These are phyloP conservation scores for Fusarium agapanthi DNA, from an alignment of 2,329 filamentous ascomycete species.

Conservation along the genomic window DNA sequence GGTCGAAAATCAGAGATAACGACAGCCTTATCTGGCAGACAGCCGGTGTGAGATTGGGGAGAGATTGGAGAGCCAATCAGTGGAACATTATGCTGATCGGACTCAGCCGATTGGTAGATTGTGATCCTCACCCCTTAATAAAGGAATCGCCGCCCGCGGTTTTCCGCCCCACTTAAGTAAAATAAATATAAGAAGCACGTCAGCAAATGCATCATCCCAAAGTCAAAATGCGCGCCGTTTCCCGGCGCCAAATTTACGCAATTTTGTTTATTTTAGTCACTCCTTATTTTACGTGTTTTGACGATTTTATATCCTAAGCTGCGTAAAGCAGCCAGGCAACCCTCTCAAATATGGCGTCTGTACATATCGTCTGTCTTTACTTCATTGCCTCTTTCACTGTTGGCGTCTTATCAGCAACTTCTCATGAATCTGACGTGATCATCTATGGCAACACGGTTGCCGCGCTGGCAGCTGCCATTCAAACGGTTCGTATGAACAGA, in stretches of 20 bases:
- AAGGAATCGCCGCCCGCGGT: conserved; percentile 14
- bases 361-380: neutral
- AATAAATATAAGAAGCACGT: neutral
- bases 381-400: neutral
- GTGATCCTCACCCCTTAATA: neutral
- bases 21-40: neutral
- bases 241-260: neutral
- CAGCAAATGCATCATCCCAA: neutral
- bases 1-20: neutral
- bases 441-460: conserved; percentile 35
- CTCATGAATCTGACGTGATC: conserved; percentile 23
- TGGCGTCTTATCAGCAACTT: neutral
- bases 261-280: neutral
- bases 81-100: neutral
- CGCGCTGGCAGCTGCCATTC: conserved; percentile 27
- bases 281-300: neutral
- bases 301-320: neutral
- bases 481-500: conserved; percentile 30
- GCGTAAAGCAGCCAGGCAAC: neutral
- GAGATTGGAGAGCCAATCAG: conserved; percentile 10
- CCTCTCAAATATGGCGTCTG: neutral
- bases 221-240: neutral
- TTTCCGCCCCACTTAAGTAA: neutral
- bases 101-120: neutral
- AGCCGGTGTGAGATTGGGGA: neutral